phyloP scores from a whole-genome alignment of 306 rosid species.

The Pyrus bretschneideri region DNA sequence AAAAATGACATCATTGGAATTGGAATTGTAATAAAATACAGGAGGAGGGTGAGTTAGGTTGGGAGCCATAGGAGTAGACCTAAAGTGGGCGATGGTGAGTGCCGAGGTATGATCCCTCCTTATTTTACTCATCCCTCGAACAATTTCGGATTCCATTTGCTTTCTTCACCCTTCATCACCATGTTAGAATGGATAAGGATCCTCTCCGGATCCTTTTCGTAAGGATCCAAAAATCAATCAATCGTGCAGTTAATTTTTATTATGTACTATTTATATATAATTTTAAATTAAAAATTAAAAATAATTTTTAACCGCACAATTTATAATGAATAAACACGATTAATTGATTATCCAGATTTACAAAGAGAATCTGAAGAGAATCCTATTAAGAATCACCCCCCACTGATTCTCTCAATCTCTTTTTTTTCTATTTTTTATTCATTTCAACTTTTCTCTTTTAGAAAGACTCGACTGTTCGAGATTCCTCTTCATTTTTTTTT shows the following conservation, averaged over 20 bases:
- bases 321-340: too few relatives aligned
- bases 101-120: not conserved
- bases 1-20: too few relatives aligned
- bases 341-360: too few relatives aligned
- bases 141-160: not conserved
- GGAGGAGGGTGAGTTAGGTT: not conserved
- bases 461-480: too few relatives aligned
- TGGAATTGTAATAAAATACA: not conserved
- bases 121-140: not conserved
- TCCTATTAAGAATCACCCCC: not conserved
- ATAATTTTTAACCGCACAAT: too few relatives aligned
- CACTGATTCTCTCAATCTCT: not conserved
- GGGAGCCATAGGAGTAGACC: not conserved
- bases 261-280: too few relatives aligned
- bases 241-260: too few relatives aligned
- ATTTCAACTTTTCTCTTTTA: too few relatives aligned
- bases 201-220: too few relatives aligned
- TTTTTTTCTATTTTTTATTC: not conserved
- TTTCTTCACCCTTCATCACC: not conserved
- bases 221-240: too few relatives aligned
- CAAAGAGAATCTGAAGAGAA: too few relatives aligned
- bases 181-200: not conserved
- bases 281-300: too few relatives aligned
- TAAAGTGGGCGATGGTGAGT: not conserved
- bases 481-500: not conserved